Evolutionary conservation across 176 grass and related monocot species (phyloP).

Genomic region (Oryza glaberrima): DNA sequence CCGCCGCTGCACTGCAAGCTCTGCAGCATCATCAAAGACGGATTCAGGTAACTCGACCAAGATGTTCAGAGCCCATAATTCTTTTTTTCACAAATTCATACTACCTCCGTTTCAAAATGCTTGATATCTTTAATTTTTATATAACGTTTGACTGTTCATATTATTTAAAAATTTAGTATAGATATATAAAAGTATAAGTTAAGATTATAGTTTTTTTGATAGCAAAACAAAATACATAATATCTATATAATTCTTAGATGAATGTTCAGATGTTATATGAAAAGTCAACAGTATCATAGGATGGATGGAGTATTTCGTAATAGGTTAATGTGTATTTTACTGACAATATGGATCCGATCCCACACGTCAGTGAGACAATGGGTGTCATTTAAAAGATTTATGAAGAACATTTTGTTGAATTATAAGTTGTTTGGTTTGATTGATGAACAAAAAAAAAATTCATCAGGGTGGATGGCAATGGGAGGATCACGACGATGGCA

Average conservation of each 20-base stretch:
- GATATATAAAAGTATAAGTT: too few relatives aligned
- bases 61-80: neutral
- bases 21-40: conserved; percentile 73
- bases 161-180: too few relatives aligned
- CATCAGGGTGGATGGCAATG: conserved; percentile 47
- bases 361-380: neutral
- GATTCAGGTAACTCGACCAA: conserved; percentile 54
- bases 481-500: conserved; percentile 67
- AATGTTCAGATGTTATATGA: too few relatives aligned
- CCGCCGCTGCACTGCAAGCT: conserved; percentile 50
- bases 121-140: too few relatives aligned
- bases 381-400: neutral
- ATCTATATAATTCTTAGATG: too few relatives aligned
- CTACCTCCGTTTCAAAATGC: too few relatives aligned
- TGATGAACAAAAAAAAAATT: neutral
- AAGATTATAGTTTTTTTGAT: too few relatives aligned
- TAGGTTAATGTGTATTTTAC: neutral
- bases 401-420: neutral
- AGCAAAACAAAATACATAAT: too few relatives aligned
- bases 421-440: neutral
- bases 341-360: neutral
- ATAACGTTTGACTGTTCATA: too few relatives aligned
- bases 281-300: too few relatives aligned
- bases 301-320: too few relatives aligned
- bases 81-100: neutral